phyloP scores from a whole-genome alignment of 169 alveolate species.

The Plasmodium cynomolgi region DNA sequence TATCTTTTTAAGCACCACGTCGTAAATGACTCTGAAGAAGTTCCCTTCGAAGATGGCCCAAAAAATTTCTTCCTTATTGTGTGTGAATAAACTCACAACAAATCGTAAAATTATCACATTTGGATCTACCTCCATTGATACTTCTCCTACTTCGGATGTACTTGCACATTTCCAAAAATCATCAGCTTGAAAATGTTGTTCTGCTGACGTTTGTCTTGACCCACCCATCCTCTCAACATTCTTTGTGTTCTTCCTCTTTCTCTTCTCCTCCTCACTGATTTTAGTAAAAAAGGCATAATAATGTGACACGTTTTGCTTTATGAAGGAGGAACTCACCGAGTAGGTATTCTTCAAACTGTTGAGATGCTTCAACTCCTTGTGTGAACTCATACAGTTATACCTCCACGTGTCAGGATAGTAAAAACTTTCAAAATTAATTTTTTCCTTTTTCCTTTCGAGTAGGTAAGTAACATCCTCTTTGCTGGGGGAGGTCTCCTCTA shows the following conservation, averaged over 20 bases:
- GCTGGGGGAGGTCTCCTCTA: background rate
- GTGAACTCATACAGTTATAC: slow-evolving; percentile 69
- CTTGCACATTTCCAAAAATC: slow-evolving; percentile 24
- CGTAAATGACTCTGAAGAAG: slow-evolving; percentile 15
- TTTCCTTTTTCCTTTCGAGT: slow-evolving; percentile 20
- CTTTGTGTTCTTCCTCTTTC: slow-evolving; percentile 28
- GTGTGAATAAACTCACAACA: slow-evolving; percentile 32
- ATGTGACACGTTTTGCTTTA: slow-evolving; percentile 54
- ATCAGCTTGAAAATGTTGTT: background rate
- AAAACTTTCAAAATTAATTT: slow-evolving; percentile 29
- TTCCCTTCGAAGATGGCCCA: slow-evolving; percentile 46
- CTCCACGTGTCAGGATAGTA: slow-evolving; percentile 55
- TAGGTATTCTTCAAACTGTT: slow-evolving; percentile 35
- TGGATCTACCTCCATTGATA: background rate
- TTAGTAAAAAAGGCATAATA: slow-evolving; percentile 34
- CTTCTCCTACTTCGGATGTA: background rate
- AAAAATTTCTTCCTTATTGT: slow-evolving; percentile 55
- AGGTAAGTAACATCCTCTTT: slow-evolving; percentile 26
- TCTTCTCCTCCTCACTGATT: slow-evolving; percentile 38
- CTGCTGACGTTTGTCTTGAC: background rate
- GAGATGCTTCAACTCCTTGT: slow-evolving; percentile 46
- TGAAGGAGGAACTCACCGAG: slow-evolving; percentile 18
- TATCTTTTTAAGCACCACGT: slow-evolving; percentile 21
- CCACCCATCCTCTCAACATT: background rate
- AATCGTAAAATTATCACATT: slow-evolving; percentile 20